These are phyloP conservation scores for Calamus simplicifolius DNA, from an alignment of 176 grass and related monocot genomes.

Conservation along the genomic window DNA sequence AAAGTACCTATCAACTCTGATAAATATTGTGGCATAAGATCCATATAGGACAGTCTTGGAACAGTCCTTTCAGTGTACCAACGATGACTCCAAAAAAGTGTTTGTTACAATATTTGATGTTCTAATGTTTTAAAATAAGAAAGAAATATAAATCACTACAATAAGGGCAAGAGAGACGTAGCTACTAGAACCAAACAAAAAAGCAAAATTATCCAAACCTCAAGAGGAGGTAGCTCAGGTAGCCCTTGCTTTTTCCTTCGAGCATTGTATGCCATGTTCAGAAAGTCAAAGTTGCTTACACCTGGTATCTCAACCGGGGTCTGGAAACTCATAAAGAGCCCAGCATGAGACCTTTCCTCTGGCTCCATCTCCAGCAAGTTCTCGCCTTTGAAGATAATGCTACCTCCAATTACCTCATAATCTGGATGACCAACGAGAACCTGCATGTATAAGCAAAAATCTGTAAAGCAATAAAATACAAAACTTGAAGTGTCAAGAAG, in stretches of 20 bases:
- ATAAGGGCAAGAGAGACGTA: background rate
- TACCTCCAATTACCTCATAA: slow-evolving; percentile 85
- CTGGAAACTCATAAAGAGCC: slow-evolving; percentile 94
- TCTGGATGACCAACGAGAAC: slow-evolving; percentile 91
- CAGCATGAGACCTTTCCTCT: slow-evolving; percentile 88
- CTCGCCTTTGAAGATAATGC: slow-evolving; percentile 72
- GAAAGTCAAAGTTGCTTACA: slow-evolving; percentile 92
- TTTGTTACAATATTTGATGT: too few species aligned
- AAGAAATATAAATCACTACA: too few species aligned
- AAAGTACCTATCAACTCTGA: too few species aligned
- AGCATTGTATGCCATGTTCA: slow-evolving; percentile 85
- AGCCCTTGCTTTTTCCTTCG: slow-evolving; percentile 63
- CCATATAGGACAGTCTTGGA: too few species aligned
- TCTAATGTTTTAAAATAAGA: too few species aligned
- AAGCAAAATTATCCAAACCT: slow-evolving; percentile 37
- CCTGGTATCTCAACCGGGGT: slow-evolving; percentile 87
- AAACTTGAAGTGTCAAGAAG: too few species aligned
- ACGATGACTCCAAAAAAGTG: too few species aligned
- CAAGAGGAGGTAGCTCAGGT: slow-evolving; percentile 50
- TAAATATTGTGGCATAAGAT: too few species aligned
- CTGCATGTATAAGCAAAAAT: slow-evolving; percentile 20
- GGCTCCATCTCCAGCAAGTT: slow-evolving; percentile 86
- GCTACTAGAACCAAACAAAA: background rate
- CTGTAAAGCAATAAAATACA: too few species aligned
- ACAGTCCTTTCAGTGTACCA: too few species aligned